Percentiles rank a stretch among this genome's conserved stretches.
These are phyloP conservation scores for Pseudogymnoascus sp. DNA, from an alignment of 2,329 filamentous ascomycete genomes.

Conservation along the genomic window DNA sequence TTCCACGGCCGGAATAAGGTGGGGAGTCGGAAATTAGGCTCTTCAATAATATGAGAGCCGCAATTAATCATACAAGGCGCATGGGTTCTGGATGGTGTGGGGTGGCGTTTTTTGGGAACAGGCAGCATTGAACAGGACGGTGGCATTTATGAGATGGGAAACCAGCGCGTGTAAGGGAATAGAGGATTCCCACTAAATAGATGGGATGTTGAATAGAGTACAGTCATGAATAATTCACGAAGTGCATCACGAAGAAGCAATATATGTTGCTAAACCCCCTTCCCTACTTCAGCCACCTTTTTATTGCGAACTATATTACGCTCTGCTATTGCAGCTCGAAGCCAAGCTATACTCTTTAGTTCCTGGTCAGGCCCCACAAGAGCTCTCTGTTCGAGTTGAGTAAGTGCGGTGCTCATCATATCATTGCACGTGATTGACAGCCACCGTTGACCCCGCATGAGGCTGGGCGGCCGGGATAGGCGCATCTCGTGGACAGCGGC, in stretches of 20 bases:
- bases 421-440: not conserved
- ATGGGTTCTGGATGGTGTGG: not conserved
- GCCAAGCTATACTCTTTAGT: not conserved
- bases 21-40: not conserved
- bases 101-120: not conserved
- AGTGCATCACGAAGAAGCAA: not conserved
- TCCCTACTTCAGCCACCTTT: not conserved
- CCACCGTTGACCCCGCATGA: not conserved
- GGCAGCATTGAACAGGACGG: not conserved
- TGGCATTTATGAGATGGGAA: constrained; percentile 2
- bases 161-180: not conserved
- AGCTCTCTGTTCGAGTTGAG: not conserved
- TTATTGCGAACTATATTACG: not conserved
- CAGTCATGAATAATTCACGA: not conserved
- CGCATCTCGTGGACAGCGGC: not conserved
- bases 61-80: not conserved
- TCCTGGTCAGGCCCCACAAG: not conserved
- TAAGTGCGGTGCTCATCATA: not conserved
- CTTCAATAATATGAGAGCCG: not conserved
- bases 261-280: not conserved
- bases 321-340: not conserved
- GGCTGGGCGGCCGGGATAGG: not conserved
- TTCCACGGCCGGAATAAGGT: constrained; percentile 25
- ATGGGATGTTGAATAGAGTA: not conserved
- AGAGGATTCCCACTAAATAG: not conserved